Evolutionary conservation across 2,329 filamentous ascomycete species (phyloP), one percentile per base, ranked within the genome.

Genomic region (Orbilia quercus): DNA sequence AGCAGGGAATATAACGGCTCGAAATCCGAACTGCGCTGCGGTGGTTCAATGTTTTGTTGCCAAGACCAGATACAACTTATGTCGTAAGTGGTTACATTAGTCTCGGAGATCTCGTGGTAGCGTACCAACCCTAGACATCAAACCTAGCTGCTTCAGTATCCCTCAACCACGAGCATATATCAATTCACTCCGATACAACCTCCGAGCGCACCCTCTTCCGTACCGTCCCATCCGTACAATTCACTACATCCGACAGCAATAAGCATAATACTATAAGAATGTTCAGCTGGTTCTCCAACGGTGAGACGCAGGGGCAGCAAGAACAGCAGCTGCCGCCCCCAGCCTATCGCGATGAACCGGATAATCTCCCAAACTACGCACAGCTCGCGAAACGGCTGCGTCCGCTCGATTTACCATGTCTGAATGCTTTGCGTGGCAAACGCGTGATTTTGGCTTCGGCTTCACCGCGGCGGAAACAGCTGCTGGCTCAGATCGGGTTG

Each of bases 381-480:
- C 58, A 72, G 22, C 12, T 65, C 25, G 50, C 74, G 16, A 74
- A 55, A 42, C 38, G 18, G 2, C 75, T 72, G 12, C 67, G 63
- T 45, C 90, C 91, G 0, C 86, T 98, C 74, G 86, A 91, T 74
- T 85, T 98, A 16, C 93, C 94, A 14, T 89, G 92, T 64, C 83
- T 99, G 70, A 87, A 86, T 77, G 84, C 89, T 78, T 86, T 99
- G 75, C 88, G 90, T 78, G 86, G 86, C 62, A 91, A 91, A 80
- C 86, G 94, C 75, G 88, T 96, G 4, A 91, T 99, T 76, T 89
- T 99, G 25, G 95, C 95, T 58, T 97, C 93, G 1, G 88, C 90
- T 18, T 97, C 93, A 1, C 95, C 95, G 0, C 86, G 95, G 47
- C 86, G 95, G 60, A 90, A 89, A 80, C 89, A 91, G 75, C 87